Conservation (phyloP, 2,329 filamentous ascomycete genomes). For the Cladophialophora yegresii region DNA sequence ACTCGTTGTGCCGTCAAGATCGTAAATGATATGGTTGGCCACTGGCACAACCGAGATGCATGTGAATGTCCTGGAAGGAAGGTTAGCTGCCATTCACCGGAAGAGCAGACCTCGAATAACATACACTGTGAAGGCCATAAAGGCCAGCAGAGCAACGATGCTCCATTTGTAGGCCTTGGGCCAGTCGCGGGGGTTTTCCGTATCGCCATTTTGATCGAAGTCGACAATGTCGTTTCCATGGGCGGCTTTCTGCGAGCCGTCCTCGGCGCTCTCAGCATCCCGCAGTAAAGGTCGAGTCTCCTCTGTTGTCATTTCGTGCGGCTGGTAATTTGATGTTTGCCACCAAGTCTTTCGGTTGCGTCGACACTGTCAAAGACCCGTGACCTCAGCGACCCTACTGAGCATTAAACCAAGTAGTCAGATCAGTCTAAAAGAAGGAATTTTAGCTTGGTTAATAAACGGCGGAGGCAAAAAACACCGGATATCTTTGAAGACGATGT, state of each 20-base stretch:
- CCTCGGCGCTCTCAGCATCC: constrained; percentile 4
- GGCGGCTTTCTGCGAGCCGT: not conserved
- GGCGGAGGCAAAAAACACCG: not conserved
- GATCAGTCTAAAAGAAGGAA: not conserved
- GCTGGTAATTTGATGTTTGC: not conserved
- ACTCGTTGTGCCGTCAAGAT: constrained; percentile 46
- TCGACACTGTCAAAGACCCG: not conserved
- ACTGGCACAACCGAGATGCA: constrained; percentile 60
- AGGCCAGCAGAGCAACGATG: constrained; percentile 33
- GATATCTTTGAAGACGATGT: not conserved
- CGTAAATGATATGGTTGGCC: constrained; percentile 54
- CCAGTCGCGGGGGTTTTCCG: constrained; percentile 37
- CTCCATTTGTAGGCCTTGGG: constrained; percentile 33
- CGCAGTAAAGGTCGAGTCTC: constrained; percentile 28
- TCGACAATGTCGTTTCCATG: constrained; percentile 28
- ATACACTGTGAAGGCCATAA: constrained; percentile 35
- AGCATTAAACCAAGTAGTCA: not conserved
- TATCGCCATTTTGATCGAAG: constrained; percentile 35
- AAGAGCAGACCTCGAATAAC: not conserved
- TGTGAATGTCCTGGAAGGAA: constrained; percentile 55
- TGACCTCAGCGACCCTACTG: not conserved
- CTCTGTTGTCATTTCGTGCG: constrained; percentile 19
- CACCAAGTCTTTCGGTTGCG: not conserved
- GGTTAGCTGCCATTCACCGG: not conserved
- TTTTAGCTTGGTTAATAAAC: not conserved